Conservation (phyloP, 768 basidiomycete species). For the Lactarius hatsudake region DNA sequence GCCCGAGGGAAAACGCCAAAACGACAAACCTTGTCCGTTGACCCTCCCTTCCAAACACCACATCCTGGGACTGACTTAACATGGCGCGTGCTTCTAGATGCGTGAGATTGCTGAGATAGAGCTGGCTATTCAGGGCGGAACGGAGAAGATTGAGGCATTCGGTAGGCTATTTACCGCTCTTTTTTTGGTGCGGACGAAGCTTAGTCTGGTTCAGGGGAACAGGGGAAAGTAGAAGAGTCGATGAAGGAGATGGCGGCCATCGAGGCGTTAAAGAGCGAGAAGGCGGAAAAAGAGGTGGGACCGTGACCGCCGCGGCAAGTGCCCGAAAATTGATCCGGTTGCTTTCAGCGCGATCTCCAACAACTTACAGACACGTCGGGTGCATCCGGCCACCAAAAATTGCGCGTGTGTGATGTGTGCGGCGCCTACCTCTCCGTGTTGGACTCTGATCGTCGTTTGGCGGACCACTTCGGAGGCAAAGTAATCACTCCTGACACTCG, state of each 20-base stretch:
- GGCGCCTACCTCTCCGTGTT: slow-evolving; percentile 98
- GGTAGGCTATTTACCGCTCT: slow-evolving; percentile 46
- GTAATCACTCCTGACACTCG: slow-evolving; percentile 44
- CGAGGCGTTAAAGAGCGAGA: slow-evolving; percentile 95
- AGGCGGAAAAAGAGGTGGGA: slow-evolving; percentile 88
- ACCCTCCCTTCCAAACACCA: background rate
- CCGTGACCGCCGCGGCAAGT: slow-evolving; percentile 5
- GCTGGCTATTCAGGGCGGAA: slow-evolving; percentile 96
- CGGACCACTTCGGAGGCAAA: slow-evolving; percentile 99
- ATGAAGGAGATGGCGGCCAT: slow-evolving; percentile 98
- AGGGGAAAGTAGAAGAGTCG: slow-evolving; percentile 99
- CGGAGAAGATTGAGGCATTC: slow-evolving; percentile 94
- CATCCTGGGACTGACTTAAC: background rate
- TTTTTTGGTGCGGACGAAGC: background rate
- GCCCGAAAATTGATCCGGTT: background rate
- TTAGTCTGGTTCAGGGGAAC: slow-evolving; percentile 61
- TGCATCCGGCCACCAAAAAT: slow-evolving; percentile 98
- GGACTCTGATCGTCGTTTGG: slow-evolving; percentile 96
- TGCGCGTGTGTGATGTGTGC: slow-evolving; percentile 99
- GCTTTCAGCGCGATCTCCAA: slow-evolving; percentile 79
- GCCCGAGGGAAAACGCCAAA: slow-evolving; percentile 97
- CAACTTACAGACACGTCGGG: slow-evolving; percentile 97
- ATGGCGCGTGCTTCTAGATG: slow-evolving; percentile 56
- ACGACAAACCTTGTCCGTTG: slow-evolving; percentile 84
- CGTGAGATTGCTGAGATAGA: slow-evolving; percentile 99